Conservation (phyloP, 2,329 filamentous ascomycete species). For the Periconia digitata region DNA sequence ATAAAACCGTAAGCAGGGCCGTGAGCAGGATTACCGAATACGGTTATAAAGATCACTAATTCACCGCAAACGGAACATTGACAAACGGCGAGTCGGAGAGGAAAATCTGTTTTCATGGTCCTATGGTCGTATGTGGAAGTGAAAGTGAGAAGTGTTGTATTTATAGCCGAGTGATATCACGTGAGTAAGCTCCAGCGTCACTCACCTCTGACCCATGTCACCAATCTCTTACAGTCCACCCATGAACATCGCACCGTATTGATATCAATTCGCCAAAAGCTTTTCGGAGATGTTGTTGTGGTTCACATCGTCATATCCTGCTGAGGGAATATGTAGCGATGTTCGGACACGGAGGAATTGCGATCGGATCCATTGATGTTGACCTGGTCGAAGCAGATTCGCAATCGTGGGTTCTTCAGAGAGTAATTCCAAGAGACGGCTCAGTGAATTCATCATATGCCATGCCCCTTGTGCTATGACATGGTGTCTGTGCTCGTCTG, state of each 20-base stretch:
- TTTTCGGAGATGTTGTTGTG: too few relatives aligned
- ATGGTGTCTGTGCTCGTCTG: slow-evolving; percentile 5
- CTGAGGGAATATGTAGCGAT: neutral
- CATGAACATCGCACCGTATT: slow-evolving; percentile 2
- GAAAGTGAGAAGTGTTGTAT: too few relatives aligned
- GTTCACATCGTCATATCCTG: neutral
- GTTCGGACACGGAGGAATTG: slow-evolving; percentile 3
- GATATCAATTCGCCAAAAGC: neutral
- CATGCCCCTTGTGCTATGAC: slow-evolving; percentile 8
- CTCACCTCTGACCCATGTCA: too few relatives aligned
- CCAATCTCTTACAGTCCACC: slow-evolving; percentile 1
- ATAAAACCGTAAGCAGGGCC: neutral
- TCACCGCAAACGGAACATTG: neutral
- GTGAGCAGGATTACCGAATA: neutral
- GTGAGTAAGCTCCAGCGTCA: too few relatives aligned
- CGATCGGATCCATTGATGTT: neutral
- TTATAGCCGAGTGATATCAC: neutral
- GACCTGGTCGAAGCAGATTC: neutral
- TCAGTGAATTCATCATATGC: slow-evolving; percentile 8
- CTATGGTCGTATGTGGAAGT: neutral
- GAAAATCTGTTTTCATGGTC: neutral
- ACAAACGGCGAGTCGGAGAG: neutral
- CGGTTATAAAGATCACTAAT: slow-evolving; percentile 3
- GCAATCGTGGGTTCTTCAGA: slow-evolving; percentile 3
- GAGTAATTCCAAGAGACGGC: slow-evolving; percentile 2